Evolutionary conservation across 2,329 filamentous ascomycete genomes (phyloP), one percentile per base, ranked within the genome.

Genomic region (Trematosphaeria pertusa): DNA sequence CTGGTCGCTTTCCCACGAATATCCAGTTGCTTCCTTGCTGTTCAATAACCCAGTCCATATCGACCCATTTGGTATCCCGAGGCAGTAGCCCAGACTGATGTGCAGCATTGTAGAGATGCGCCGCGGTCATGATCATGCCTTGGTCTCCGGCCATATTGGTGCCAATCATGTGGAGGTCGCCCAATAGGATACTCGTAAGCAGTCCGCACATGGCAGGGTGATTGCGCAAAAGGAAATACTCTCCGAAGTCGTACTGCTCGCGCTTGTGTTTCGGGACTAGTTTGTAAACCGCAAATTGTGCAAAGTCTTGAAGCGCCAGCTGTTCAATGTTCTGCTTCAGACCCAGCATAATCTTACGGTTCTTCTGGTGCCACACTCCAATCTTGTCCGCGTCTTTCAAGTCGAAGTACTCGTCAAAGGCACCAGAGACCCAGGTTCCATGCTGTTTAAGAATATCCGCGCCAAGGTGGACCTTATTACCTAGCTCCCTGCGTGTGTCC

Each of bases 401-500:
- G 7, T 19, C 22, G 24, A 15, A 18, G 32, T 18, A 43, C n/a
- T 34, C 11, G 15, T 21, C 7, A 34, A n/a, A 8, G 4, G 15
- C 19, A 18, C 8, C 39, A 7, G 12, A 28, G 8, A 28, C 8
- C 24, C 24, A 28, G 8, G 24, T 28, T 7, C 24, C 24, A 28
- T 28, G 12, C 12, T 28, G 7, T 28, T 28, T 7, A 7, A 48
- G 20, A 6, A 48, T 40, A 5, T 48, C 17, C 20, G 39, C 26
- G 3, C 40, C 14, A 17, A 12, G 6, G 3, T 10, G 3, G 19
- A 6, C 10, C 18, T 45, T 22, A 4, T 31, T 12, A 18, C 43
- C 41, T n/a, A 44, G 9, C 30, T 48, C 48, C 10, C 46, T 24
- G 9, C 44, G 50, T 5, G 43, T 55, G 17, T 57, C 54, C 14